These are phyloP conservation scores for Phytophthora europaea DNA, from an alignment of 352 stramenopile species.

Conservation along the genomic window DNA sequence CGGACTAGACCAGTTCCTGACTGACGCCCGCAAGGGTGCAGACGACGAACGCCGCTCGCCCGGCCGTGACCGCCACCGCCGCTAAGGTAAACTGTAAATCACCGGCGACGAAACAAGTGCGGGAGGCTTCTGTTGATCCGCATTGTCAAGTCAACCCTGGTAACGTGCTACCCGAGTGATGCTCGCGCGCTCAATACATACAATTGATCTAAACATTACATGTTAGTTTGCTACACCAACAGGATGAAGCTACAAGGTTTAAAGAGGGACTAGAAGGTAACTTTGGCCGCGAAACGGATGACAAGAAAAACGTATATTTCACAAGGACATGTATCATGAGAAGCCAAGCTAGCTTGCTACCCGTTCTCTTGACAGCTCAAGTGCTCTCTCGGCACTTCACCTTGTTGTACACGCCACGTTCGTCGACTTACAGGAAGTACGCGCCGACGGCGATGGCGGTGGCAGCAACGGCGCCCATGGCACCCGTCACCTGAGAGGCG, in stretches of 20 bases:
- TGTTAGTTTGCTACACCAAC: not conserved
- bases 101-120: not conserved
- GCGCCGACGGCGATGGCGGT: conserved; percentile 16
- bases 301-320: conserved; percentile 3
- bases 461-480: conserved; percentile 17
- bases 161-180: not conserved
- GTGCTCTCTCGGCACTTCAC: not conserved
- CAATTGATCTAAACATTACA: not conserved
- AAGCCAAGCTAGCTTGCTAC: not conserved
- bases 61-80: conserved; percentile 42
- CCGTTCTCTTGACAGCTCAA: not conserved
- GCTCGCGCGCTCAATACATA: not conserved
- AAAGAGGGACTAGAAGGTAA: too few relatives aligned
- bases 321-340: not conserved
- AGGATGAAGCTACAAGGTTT: not conserved
- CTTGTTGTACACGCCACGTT: not conserved
- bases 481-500: conserved; percentile 26
- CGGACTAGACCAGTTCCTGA: conserved; percentile 86
- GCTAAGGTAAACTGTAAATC: conserved; percentile 26
- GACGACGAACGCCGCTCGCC: conserved; percentile 38
- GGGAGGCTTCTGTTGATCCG: not conserved
- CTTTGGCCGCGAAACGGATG: not conserved
- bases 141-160: not conserved
- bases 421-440: conserved; percentile 34
- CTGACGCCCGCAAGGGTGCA: conserved; percentile 67